A percentile compares a stretch with the other conserved stretches of the same genome.
Evolutionary conservation across 441 rosid species (phyloP).

Genomic region (Adansonia grandidieri): DNA sequence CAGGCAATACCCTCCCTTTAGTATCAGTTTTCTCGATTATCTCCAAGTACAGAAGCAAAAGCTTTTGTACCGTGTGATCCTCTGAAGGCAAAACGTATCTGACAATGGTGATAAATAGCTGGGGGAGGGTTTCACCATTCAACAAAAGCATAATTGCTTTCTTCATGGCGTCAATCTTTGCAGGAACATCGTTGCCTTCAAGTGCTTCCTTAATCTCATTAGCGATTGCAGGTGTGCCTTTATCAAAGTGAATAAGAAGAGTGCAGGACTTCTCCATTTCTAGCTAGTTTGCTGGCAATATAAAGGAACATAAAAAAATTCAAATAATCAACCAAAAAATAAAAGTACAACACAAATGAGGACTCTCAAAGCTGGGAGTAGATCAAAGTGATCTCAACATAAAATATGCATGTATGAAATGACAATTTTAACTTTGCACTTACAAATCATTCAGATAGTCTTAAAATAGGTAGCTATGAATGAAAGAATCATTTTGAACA

Average conservation of each 20-base stretch:
- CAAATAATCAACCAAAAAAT: constrained; percentile 11
- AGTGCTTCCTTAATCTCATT: constrained; percentile 86
- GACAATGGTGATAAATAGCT: constrained; percentile 82
- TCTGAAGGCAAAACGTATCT: constrained; percentile 82
- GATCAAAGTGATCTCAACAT: background rate
- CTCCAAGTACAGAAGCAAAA: constrained; percentile 73
- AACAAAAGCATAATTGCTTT: constrained; percentile 77
- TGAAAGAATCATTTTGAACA: background rate
- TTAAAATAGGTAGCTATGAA: background rate
- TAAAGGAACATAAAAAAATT: constrained; percentile 26
- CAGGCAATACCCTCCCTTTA: constrained; percentile 65
- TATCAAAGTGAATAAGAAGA: constrained; percentile 71
- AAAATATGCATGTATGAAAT: background rate
- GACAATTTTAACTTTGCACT: background rate
- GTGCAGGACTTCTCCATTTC: constrained; percentile 78
- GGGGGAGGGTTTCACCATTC: constrained; percentile 79
- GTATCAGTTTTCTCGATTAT: constrained; percentile 72
- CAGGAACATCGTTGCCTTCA: constrained; percentile 63
- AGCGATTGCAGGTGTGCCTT: constrained; percentile 72
- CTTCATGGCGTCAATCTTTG: constrained; percentile 76
- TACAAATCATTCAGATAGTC: background rate
- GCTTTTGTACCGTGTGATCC: constrained; percentile 76
- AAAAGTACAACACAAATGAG: background rate
- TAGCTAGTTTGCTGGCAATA: constrained; percentile 32
- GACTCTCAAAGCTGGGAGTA: background rate